Base-by-base conservation (phyloP, 2,329 filamentous ascomycete genomes). In the Peltaster fructicola region DNA sequence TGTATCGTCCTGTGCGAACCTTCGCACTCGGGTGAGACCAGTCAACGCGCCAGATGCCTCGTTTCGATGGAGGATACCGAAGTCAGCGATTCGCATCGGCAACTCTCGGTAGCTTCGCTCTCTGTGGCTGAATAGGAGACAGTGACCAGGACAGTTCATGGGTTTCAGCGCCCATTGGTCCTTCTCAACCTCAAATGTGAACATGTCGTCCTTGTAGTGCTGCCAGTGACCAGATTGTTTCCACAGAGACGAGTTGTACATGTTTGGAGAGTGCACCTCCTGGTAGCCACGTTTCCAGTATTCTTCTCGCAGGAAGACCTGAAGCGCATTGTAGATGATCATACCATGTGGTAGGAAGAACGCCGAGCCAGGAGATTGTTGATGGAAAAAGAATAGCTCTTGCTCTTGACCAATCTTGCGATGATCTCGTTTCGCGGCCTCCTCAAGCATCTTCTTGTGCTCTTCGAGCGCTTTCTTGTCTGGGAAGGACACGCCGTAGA, bases 81-180 rank as follows among this genome's bases (percentile, higher is more conserved):
- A 95, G 50, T 98, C 88, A 25, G 88, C 85, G 56, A 92, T 77
- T 44, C 88, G 68, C 56, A 90, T 74, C 14, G 88, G 88, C 30
- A 98, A 60, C 41, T 95, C 82, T 43, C 77, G 65, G 53, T 95
- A 92, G 52, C 76, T 88, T 42, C 80, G 68, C 45, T 80, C 77
- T 26, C 77, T 68, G 51, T 85, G 75, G 24, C 66, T 69, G 51
- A 92, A 92, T 44, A 93, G 75, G 37, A 88, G 58, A 53, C 79
- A 90, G 54, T 95, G 85, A 14, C 82, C 82, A 4, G 88, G 88
- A 56, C 88, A 98, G 59, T 95, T 95, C 88, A 95, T 95, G 14
- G 85, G 85, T 59, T 95, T 95, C 25, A 95, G 58, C 9, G 73
- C 82, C 60, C 74, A 82, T 37, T 72, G 63, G 35, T 77, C 75